A percentile compares a stretch with the other conserved stretches of the same genome.
Conservation (phyloP, 352 stramenopile genomes). For the Phytophthora fragariae region DNA sequence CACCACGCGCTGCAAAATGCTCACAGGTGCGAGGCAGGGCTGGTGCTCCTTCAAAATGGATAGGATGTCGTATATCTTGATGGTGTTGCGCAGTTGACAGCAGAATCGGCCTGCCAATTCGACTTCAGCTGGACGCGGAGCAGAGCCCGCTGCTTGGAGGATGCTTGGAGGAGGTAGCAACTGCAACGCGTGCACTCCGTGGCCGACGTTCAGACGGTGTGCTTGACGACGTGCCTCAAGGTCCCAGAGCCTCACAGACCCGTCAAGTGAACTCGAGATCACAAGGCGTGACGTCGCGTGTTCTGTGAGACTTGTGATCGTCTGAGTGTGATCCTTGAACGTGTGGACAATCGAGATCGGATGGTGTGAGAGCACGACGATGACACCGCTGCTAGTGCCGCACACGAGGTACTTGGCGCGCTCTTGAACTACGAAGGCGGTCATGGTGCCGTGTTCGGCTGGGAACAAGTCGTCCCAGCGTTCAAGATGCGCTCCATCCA, state of each 20-base stretch:
- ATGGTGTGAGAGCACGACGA: slow-evolving; percentile 66
- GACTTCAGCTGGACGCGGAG: slow-evolving; percentile 1
- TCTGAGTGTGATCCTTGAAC: slow-evolving; percentile 77
- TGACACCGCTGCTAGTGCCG: slow-evolving; percentile 60
- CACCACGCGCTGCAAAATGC: slow-evolving; percentile 57
- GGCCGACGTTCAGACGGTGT: slow-evolving; percentile 65
- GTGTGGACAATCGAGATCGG: slow-evolving; percentile 64
- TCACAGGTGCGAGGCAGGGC: slow-evolving; percentile 61
- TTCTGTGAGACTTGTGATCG: slow-evolving; percentile 61
- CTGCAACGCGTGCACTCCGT: slow-evolving; percentile 53
- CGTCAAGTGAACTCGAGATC: slow-evolving; percentile 78
- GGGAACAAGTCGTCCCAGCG: slow-evolving; percentile 63
- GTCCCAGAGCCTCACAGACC: slow-evolving; percentile 73
- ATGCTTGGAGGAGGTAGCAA: slow-evolving; percentile 39
- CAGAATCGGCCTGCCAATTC: slow-evolving; percentile 63
- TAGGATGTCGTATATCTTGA: slow-evolving; percentile 70
- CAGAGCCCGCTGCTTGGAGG: background rate
- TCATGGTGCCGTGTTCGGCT: slow-evolving; percentile 62
- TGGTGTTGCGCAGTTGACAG: slow-evolving; percentile 60
- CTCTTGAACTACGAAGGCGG: slow-evolving; percentile 69
- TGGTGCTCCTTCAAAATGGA: slow-evolving; percentile 78
- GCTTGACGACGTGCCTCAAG: slow-evolving; percentile 67
- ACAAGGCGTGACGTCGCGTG: slow-evolving; percentile 61
- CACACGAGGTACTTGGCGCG: slow-evolving; percentile 75
- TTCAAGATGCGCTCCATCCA: slow-evolving; percentile 58